Evolutionary conservation across 176 grass and related monocot genomes (phyloP).

Genomic region (Oryza glumipatula): DNA sequence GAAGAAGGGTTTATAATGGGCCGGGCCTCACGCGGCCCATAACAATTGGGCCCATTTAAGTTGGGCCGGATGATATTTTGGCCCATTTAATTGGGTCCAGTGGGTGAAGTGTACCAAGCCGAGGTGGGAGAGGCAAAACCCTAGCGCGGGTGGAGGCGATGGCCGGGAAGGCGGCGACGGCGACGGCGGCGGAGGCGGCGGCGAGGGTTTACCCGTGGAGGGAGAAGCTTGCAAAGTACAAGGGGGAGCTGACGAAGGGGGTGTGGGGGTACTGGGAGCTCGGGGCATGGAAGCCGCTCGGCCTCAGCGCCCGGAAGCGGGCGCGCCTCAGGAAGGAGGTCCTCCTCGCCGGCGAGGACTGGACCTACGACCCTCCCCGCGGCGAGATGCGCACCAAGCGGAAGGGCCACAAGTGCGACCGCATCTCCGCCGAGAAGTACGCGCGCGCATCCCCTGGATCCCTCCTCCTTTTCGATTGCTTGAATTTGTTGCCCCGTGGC

Average conservation of each 20-base stretch:
- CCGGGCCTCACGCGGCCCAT: no score
- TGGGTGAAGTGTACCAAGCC: background rate
- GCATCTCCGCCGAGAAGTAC: conserved; percentile 62
- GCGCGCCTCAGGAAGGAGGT: conserved; percentile 89
- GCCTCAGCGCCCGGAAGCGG: conserved; percentile 74
- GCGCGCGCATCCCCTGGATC: background rate
- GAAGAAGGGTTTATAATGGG: conserved; percentile 2
- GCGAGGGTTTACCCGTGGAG: conserved; percentile 57
- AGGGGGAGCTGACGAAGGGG: conserved; percentile 60
- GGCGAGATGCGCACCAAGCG: conserved; percentile 70
- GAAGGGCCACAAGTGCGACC: conserved; percentile 60
- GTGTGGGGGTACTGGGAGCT: conserved; percentile 97
- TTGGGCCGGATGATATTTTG: background rate
- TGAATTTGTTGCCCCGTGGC: background rate
- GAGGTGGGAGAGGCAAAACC: conserved; percentile 19
- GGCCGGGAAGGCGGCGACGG: conserved; percentile 55
- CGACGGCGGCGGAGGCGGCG: conserved; percentile 37
- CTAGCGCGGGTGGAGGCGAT: conserved; percentile 33
- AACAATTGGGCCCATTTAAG: no score
- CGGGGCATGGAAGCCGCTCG: conserved; percentile 89
- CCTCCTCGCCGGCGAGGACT: conserved; percentile 70
- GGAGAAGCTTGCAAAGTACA: conserved; percentile 75
- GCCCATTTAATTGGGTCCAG: background rate
- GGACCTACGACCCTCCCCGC: conserved; percentile 49
- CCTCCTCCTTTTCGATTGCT: background rate